A percentile compares a stretch with the other conserved stretches of the same genome.
These are phyloP conservation scores for Lachancea waltii DNA, from an alignment of 805 yeast species.

Conservation along the genomic window DNA sequence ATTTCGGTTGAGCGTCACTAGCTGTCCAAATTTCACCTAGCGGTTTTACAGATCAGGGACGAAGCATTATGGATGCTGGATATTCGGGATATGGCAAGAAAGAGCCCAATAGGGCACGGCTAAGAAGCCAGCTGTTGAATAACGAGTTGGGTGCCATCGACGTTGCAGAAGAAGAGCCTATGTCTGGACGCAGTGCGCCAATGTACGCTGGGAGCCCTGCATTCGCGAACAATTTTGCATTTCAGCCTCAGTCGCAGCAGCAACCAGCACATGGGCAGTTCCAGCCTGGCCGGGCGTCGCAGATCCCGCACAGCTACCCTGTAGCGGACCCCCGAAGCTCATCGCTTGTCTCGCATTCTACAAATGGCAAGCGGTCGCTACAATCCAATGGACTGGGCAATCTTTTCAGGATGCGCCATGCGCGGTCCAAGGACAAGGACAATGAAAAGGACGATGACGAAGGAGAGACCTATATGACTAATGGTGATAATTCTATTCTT, in stretches of 20 bases:
- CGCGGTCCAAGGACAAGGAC: constrained; percentile 10
- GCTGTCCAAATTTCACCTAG: too few species aligned
- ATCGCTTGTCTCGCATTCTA: constrained; percentile 3
- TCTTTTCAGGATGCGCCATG: constrained; percentile 5
- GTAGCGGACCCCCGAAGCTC: constrained; percentile 2
- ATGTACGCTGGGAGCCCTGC: too few species aligned
- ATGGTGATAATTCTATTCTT: constrained; percentile 35
- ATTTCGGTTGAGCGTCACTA: too few species aligned
- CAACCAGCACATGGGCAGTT: neutral
- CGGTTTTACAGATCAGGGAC: too few species aligned
- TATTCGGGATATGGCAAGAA: constrained; percentile 21
- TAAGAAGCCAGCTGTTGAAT: constrained; percentile 35
- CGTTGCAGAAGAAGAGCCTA: constrained; percentile 37
- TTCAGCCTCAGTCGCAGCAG: neutral
- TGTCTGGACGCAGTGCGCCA: too few species aligned
- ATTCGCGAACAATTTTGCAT: constrained; percentile 5
- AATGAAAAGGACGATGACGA: constrained; percentile 39
- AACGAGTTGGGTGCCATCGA: constrained; percentile 41
- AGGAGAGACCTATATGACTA: constrained; percentile 31
- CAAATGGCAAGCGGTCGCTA: constrained; percentile 3
- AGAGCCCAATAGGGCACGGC: constrained; percentile 11
- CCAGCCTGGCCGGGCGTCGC: neutral
- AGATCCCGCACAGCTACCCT: neutral
- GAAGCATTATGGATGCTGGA: constrained; percentile 31
- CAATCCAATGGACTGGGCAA: constrained; percentile 4